Conservation (phyloP, 2,329 filamentous ascomycete species). For the Penicillium sp. region DNA sequence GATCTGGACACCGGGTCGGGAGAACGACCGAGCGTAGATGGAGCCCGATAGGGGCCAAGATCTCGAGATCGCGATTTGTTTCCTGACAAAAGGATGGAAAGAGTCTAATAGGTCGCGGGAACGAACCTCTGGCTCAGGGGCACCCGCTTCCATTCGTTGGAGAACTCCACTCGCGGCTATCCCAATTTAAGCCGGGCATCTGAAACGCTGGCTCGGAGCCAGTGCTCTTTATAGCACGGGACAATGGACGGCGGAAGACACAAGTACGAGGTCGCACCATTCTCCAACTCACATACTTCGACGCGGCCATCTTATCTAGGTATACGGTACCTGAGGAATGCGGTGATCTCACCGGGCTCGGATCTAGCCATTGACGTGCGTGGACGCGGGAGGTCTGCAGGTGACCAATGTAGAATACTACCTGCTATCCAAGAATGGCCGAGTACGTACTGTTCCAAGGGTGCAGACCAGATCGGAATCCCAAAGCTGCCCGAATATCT, state of each 20-base stretch:
- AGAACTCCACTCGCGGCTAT: slow-evolving; percentile 23
- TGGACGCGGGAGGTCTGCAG: not conserved
- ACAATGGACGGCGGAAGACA: not conserved
- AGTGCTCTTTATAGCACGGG: slow-evolving; percentile 13
- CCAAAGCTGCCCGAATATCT: not conserved
- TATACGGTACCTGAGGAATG: not conserved
- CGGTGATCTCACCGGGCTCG: not conserved
- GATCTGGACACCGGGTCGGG: slow-evolving; percentile 10
- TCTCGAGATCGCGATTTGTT: not conserved
- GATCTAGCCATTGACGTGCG: not conserved
- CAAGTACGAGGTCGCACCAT: not conserved
- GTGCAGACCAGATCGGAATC: slow-evolving; percentile 1
- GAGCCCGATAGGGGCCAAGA: not conserved
- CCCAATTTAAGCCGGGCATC: slow-evolving; percentile 21
- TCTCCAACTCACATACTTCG: not conserved
- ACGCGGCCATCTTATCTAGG: not conserved
- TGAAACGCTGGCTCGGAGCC: slow-evolving; percentile 20
- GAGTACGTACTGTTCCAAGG: too few species aligned
- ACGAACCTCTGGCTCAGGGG: slow-evolving; percentile 20
- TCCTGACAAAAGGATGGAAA: not conserved
- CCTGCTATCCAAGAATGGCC: not conserved
- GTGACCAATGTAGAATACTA: not conserved
- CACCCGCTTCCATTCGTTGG: slow-evolving; percentile 14
- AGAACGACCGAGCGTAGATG: not conserved
- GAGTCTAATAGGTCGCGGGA: slow-evolving; percentile 11